These are phyloP conservation scores for Trichoderma semiorbis DNA, from an alignment of 2,329 filamentous ascomycete genomes.

Conservation along the genomic window DNA sequence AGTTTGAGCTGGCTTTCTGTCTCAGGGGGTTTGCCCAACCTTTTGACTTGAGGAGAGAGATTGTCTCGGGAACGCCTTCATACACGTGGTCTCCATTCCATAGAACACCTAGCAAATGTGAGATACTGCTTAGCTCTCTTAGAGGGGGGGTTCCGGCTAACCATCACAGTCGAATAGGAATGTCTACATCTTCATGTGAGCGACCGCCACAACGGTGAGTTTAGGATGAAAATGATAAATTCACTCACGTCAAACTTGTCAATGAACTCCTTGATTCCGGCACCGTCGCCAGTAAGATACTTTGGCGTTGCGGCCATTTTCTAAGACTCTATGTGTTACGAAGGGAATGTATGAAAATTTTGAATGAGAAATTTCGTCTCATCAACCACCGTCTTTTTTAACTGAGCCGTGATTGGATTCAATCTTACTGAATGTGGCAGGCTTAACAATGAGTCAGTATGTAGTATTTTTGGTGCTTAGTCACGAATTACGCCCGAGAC, in stretches of 20 bases:
- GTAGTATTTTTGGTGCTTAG: conserved; percentile 3
- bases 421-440: background rate
- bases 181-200: conserved; percentile 36
- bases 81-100: conserved; percentile 95
- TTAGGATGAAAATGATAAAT: conserved; percentile 20
- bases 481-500: background rate
- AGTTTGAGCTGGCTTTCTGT: background rate
- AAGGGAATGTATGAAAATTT: background rate
- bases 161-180: conserved; percentile 98
- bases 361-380: background rate
- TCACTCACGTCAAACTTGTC: conserved; percentile 83
- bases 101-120: conserved; percentile 67
- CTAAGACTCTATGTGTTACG: background rate
- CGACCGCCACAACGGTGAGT: background rate
- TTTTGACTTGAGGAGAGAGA: conserved; percentile 76
- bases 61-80: conserved; percentile 77
- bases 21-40: conserved; percentile 46
- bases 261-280: conserved; percentile 77
- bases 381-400: background rate
- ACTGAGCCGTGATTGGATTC: background rate
- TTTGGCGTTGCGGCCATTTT: conserved; percentile 41
- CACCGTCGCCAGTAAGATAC: conserved; percentile 74
- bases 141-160: conserved; percentile 39
- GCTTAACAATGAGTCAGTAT: background rate
- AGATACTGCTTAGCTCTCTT: conserved; percentile 10